A percentile compares a stretch with the other conserved stretches of the same genome.
These are phyloP conservation scores for Aquilaria yunnanensis DNA, from an alignment of 345 rosid genomes.

Conservation along the genomic window DNA sequence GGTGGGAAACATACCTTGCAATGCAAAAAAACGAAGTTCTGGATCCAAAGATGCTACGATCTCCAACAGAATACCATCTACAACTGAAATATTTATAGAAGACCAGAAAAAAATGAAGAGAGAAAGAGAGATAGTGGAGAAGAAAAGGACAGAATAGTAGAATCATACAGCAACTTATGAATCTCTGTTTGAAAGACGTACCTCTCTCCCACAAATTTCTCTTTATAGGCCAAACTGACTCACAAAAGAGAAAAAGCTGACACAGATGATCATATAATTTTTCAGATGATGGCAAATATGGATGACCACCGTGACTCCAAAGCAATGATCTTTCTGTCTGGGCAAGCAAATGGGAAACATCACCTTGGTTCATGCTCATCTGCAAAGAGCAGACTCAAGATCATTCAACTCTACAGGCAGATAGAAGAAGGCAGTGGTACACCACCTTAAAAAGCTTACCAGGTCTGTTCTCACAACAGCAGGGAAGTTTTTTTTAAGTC, in stretches of 20 bases:
- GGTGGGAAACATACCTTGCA: slow-evolving; percentile 50
- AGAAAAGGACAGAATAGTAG: slow-evolving; percentile 14
- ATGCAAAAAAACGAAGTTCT: slow-evolving; percentile 59
- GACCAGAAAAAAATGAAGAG: slow-evolving; percentile 16
- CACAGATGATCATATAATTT: slow-evolving; percentile 48
- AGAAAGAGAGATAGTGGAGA: background rate
- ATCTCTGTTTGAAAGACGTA: slow-evolving; percentile 25
- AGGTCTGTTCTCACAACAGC: slow-evolving; percentile 37
- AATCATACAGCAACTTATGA: background rate
- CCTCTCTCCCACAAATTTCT: slow-evolving; percentile 35
- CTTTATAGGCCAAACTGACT: slow-evolving; percentile 53
- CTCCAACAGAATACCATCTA: slow-evolving; percentile 29
- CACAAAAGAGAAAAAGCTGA: slow-evolving; percentile 46
- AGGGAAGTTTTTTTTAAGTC: slow-evolving; percentile 43
- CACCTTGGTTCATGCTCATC: slow-evolving; percentile 45
- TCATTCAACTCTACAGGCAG: slow-evolving; percentile 11
- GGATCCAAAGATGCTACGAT: slow-evolving; percentile 37
- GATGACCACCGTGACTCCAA: slow-evolving; percentile 94
- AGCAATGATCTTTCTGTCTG: slow-evolving; percentile 58
- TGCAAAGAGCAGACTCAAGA: slow-evolving; percentile 27
- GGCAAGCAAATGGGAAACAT: slow-evolving; percentile 32
- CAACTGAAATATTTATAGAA: slow-evolving; percentile 25
- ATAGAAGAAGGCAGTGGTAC: background rate
- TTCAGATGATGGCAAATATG: slow-evolving; percentile 55
- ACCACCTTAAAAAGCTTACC: slow-evolving; percentile 35